A percentile compares a stretch with the other conserved stretches of the same genome.
These are phyloP conservation scores for Vanrija sp. DNA, from an alignment of 1,284 basidiomycete genomes.

Conservation along the genomic window DNA sequence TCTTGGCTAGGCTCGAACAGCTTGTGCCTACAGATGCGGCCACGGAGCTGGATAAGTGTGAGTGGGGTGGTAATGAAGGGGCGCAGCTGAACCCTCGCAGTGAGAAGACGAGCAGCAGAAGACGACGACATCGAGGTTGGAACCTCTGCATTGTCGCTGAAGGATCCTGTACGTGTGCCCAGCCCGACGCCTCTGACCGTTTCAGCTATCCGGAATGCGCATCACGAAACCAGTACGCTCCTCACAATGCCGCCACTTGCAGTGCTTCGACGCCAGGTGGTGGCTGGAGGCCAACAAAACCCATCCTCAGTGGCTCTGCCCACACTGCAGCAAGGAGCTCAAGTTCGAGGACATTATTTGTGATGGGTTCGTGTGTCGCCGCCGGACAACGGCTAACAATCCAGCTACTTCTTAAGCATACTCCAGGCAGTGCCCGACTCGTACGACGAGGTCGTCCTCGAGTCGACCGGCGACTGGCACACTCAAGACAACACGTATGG, in stretches of 20 bases:
- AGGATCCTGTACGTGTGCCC: slow-evolving; percentile 71
- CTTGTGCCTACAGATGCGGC: slow-evolving; percentile 25
- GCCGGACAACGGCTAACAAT: slow-evolving; percentile 3
- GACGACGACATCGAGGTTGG: slow-evolving; percentile 88
- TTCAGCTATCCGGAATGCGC: slow-evolving; percentile 80
- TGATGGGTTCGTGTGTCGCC: slow-evolving; percentile 67
- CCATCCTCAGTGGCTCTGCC: slow-evolving; percentile 93
- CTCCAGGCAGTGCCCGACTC: slow-evolving; percentile 56
- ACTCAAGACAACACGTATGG: slow-evolving; percentile 79
- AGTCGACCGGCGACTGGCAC: slow-evolving; percentile 94
- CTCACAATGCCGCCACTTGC: slow-evolving; percentile 75
- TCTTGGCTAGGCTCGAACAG: slow-evolving; percentile 51
- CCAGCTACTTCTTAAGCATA: slow-evolving; percentile 29
- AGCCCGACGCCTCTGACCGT: slow-evolving; percentile 1
- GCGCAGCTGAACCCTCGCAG: slow-evolving; percentile 49
- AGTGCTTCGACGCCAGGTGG: slow-evolving; percentile 92
- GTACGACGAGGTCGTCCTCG: slow-evolving; percentile 87
- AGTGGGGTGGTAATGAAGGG: slow-evolving; percentile 1
- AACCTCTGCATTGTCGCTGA: slow-evolving; percentile 79
- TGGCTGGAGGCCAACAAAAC: slow-evolving; percentile 96
- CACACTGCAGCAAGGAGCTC: slow-evolving; percentile 82
- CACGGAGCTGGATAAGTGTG: slow-evolving; percentile 18
- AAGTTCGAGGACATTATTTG: slow-evolving; percentile 78
- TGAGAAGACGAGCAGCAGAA: slow-evolving; percentile 58
- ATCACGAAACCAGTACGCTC: slow-evolving; percentile 83